Percentiles rank a stretch among this genome's conserved stretches.
Conservation (phyloP, 805 yeast species). For the Torulaspora indica region DNA sequence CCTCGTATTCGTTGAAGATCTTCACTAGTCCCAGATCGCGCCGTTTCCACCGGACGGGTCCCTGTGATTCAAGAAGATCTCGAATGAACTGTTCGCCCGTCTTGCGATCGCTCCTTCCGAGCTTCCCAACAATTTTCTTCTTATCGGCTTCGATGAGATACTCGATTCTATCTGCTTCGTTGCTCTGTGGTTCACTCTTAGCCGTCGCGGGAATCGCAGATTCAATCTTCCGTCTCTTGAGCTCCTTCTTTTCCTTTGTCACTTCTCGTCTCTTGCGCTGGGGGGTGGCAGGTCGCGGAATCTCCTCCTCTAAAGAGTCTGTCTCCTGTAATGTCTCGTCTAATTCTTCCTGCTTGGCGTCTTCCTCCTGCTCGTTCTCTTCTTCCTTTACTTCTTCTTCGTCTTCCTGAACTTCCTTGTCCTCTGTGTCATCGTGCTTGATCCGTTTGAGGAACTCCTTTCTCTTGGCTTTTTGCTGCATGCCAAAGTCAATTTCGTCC, state of each 20-base stretch:
- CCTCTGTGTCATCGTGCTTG: constrained; percentile 2
- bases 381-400: constrained; percentile 8
- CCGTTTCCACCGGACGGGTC: constrained; percentile 21
- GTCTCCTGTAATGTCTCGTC: constrained; percentile 5
- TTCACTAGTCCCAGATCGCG: constrained; percentile 33
- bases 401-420: constrained; percentile 5
- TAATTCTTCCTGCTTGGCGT: constrained; percentile 3
- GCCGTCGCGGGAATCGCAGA: not conserved
- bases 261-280: constrained; percentile 4
- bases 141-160: constrained; percentile 16
- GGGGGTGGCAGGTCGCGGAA: not conserved
- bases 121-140: constrained; percentile 12
- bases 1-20: constrained; percentile 35
- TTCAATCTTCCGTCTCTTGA: constrained; percentile 3
- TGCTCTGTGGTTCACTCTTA: constrained; percentile 3
- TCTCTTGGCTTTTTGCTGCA: constrained; percentile 26
- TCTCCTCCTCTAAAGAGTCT: constrained; percentile 3
- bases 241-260: constrained; percentile 1
- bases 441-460: constrained; percentile 22
- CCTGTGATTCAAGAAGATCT: constrained; percentile 25
- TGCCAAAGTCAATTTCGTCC: constrained; percentile 30
- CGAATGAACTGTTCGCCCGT: constrained; percentile 25
- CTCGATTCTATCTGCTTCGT: constrained; percentile 13
- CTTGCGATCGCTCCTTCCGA: constrained; percentile 9
- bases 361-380: constrained; percentile 1